These are phyloP conservation scores for Pyrenophora teres DNA, from an alignment of 2,329 filamentous ascomycete species.

Conservation along the genomic window DNA sequence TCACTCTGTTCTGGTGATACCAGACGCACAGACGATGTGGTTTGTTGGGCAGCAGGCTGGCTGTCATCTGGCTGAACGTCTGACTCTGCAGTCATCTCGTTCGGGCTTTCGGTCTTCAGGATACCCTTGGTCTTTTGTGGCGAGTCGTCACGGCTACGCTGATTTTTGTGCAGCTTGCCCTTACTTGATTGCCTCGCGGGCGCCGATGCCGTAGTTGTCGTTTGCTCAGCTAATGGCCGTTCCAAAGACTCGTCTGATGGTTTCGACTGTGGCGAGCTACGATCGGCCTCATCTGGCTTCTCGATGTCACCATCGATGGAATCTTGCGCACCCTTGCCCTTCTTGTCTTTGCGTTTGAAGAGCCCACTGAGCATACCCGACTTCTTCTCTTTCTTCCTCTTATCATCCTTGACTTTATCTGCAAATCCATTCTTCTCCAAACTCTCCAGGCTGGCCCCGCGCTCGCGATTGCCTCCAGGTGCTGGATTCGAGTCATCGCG, in stretches of 20 bases:
- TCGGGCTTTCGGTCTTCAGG: constrained; percentile 40
- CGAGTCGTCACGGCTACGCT: constrained; percentile 37
- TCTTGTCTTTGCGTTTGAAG: constrained; percentile 70
- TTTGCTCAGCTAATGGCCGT: constrained; percentile 38
- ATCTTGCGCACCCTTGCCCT: constrained; percentile 44
- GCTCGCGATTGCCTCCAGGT: constrained; percentile 48
- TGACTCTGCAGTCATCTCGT: constrained; percentile 25
- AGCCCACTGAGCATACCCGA: constrained; percentile 72
- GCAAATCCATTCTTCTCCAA: constrained; percentile 69
- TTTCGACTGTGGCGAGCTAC: constrained; percentile 43
- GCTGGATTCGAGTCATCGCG: constrained; percentile 70
- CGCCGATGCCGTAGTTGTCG: constrained; percentile 17
- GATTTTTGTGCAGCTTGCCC: constrained; percentile 46
- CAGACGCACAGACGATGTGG: constrained; percentile 40
- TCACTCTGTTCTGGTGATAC: constrained; percentile 39
- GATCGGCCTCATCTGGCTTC: constrained; percentile 47
- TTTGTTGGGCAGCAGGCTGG: constrained; percentile 26
- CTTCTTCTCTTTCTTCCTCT: constrained; percentile 74
- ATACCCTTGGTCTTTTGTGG: constrained; percentile 41
- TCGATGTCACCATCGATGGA: constrained; percentile 52
- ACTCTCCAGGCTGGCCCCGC: constrained; percentile 73
- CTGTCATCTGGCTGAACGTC: constrained; percentile 17
- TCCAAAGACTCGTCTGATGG: constrained; percentile 37
- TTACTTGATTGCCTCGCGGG: constrained; percentile 44
- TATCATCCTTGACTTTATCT: constrained; percentile 71